Conservation (phyloP, 2,329 filamentous ascomycete species). For the Neonectria neomacrospora region DNA sequence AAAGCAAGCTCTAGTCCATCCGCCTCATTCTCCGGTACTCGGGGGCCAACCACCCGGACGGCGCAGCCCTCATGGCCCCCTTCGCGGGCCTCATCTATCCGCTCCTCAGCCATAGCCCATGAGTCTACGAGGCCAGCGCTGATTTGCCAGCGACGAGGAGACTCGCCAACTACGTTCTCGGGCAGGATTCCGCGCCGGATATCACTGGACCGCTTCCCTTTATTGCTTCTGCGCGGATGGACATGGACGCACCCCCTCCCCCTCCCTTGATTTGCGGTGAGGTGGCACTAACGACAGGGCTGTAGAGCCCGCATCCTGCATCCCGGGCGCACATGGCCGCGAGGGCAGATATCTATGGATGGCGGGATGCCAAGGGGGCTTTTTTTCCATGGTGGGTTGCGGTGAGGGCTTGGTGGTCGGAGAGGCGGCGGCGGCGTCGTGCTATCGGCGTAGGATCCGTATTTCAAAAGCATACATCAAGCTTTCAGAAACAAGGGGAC, state of each 20-base stretch:
- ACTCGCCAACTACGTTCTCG: not conserved
- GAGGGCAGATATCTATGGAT: constrained; percentile 35
- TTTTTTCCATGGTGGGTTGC: constrained; percentile 23
- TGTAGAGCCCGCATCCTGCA: constrained; percentile 18
- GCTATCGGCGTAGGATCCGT: constrained; percentile 22
- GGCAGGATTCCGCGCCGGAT: constrained; percentile 10
- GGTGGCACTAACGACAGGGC: constrained; percentile 24
- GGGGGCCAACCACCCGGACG: constrained; percentile 18
- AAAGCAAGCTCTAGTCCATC: constrained; percentile 9
- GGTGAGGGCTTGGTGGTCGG: constrained; percentile 26
- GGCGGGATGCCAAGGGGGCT: constrained; percentile 21
- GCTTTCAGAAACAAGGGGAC: constrained; percentile 8
- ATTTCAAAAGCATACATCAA: not conserved
- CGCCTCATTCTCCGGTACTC: constrained; percentile 14
- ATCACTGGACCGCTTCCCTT: not conserved
- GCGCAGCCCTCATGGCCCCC: not conserved
- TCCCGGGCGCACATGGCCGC: constrained; percentile 39
- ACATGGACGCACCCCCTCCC: constrained; percentile 10
- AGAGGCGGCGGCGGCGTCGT: constrained; percentile 3
- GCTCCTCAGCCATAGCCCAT: constrained; percentile 27
- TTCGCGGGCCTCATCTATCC: constrained; percentile 10
- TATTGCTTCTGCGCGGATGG: not conserved
- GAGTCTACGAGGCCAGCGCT: constrained; percentile 29
- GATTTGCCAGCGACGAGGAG: constrained; percentile 34
- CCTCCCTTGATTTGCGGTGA: constrained; percentile 13